Evolutionary conservation across 129 eudicot species (phyloP), one percentile per base, ranked within the genome.

Genomic region (Chrysanthemum lavandulifolium): DNA sequence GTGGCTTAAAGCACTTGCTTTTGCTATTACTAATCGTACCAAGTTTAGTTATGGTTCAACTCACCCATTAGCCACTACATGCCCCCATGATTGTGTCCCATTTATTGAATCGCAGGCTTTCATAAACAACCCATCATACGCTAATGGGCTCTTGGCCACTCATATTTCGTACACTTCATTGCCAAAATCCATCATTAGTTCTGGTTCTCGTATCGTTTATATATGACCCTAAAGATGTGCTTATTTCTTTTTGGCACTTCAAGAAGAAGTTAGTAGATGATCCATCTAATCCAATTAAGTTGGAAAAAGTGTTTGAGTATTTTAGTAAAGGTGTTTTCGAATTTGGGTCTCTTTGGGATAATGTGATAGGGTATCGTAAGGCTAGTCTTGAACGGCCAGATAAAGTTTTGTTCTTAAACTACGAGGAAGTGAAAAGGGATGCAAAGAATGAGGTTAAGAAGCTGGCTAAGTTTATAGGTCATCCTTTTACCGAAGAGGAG

Each of bases 41-140:
- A 69, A 45, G 13, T 51, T 33, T 8, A 16, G 12, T 50, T 61
- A 21, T 4, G 1, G 16, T 18, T 68, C 51, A 65, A 72, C 27
- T 53, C 84, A 83, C 21, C 84, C 84, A 13, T 57, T 83, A 40
- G 63, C 65, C 19, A 65, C 27, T 2, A 48, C 66, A 33, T 65
- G 59, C 64, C 84, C 86, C 13, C 87, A 83, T 67, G 79, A 53
- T 59, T 78, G 78, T 73, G 82, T 84, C 51, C 80, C 82, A 0
- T 66, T 62, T 55, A 13, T 79, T 3, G 87, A 79, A 73, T 25
- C 52, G 0, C 65, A 25, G 2, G 13, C 67, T 36, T 59, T 55
- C 45, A 36, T 54, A 4, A 33, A 13, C 53, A 66, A 25, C 12
- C 67, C 83, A 43, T 52, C 59, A 1, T 65, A 55, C 36, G 27